phyloP scores from a whole-genome alignment of 2,329 filamentous ascomycete species.

The Tolypocladium paradoxum region DNA sequence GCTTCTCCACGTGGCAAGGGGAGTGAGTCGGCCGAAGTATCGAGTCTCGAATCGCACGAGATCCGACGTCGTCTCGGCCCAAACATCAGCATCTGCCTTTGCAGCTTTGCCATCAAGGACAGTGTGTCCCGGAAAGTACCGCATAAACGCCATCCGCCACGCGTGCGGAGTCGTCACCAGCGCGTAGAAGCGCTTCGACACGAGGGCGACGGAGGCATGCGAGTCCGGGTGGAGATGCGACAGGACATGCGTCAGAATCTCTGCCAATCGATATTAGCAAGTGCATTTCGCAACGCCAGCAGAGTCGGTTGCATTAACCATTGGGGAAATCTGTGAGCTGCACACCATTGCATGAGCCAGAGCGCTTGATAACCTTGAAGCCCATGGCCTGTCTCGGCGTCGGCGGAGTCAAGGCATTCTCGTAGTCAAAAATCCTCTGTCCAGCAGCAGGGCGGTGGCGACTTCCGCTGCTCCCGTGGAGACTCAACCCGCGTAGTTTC shows the following conservation, averaged over 20 bases:
- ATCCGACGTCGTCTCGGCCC: conserved; percentile 38
- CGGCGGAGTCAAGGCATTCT: conserved; percentile 42
- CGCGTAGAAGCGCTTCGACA: conserved; percentile 77
- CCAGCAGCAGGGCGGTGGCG: conserved; percentile 27
- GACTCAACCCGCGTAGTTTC: conserved; percentile 42
- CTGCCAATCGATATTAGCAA: conserved; percentile 32
- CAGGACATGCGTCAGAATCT: conserved; percentile 83
- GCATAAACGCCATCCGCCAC: conserved; percentile 86
- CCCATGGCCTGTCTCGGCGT: conserved; percentile 36
- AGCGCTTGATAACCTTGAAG: conserved; percentile 45
- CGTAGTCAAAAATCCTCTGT: conserved; percentile 49
- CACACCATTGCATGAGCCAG: conserved; percentile 26
- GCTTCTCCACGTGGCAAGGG: conserved; percentile 85
- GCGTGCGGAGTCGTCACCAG: conserved; percentile 86
- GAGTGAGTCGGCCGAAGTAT: conserved; percentile 71
- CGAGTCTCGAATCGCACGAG: conserved; percentile 60
- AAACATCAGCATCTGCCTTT: conserved; percentile 25
- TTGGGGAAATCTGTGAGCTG: conserved; percentile 61
- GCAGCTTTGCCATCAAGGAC: conserved; percentile 18
- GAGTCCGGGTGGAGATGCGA: conserved; percentile 84
- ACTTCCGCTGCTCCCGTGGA: conserved; percentile 16
- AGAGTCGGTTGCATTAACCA: conserved; percentile 42
- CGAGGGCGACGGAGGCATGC: conserved; percentile 69
- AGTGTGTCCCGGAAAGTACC: conserved; percentile 72
- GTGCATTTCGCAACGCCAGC: background rate